A percentile compares a stretch with the other conserved stretches of the same genome.
Conservation (phyloP, 2,329 filamentous ascomycete genomes). For the Harringtonia aguacate region DNA sequence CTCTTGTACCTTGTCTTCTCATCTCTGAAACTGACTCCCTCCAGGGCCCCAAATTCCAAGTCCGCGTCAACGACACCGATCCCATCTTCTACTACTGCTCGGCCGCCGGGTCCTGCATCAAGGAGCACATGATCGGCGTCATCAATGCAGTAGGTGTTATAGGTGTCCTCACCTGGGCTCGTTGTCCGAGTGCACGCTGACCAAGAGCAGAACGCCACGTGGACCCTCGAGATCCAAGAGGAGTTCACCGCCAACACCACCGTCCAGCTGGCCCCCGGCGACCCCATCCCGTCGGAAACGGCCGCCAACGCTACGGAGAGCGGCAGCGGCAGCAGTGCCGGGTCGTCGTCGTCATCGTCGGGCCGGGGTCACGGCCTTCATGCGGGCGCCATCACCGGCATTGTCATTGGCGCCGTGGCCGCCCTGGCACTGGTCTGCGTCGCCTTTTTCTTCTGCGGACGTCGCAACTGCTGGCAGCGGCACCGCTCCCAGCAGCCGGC, state of each 20-base stretch:
- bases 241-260: slow-evolving; percentile 34
- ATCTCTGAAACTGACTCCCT: background rate
- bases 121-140: slow-evolving; percentile 61
- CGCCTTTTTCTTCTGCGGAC: slow-evolving; percentile 37
- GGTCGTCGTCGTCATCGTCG: slow-evolving; percentile 1
- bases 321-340: slow-evolving; percentile 12
- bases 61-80: slow-evolving; percentile 46
- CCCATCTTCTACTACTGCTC: slow-evolving; percentile 64
- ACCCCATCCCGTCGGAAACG: slow-evolving; percentile 36
- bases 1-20: background rate
- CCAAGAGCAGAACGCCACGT: slow-evolving; percentile 30
- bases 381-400: slow-evolving; percentile 46
- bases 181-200: background rate
- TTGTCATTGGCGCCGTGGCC: slow-evolving; percentile 40
- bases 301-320: no score
- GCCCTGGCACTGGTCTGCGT: slow-evolving; percentile 30
- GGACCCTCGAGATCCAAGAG: slow-evolving; percentile 36
- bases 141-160: slow-evolving; percentile 51
- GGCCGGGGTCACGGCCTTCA: slow-evolving; percentile 9
- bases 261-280: slow-evolving; percentile 43
- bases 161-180: background rate
- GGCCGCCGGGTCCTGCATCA: slow-evolving; percentile 52
- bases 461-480: slow-evolving; percentile 16
- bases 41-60: slow-evolving; percentile 29
- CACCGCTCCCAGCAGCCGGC: background rate